Base-by-base conservation (phyloP, 768 basidiomycete species). In the Boletellus ananiceps region DNA sequence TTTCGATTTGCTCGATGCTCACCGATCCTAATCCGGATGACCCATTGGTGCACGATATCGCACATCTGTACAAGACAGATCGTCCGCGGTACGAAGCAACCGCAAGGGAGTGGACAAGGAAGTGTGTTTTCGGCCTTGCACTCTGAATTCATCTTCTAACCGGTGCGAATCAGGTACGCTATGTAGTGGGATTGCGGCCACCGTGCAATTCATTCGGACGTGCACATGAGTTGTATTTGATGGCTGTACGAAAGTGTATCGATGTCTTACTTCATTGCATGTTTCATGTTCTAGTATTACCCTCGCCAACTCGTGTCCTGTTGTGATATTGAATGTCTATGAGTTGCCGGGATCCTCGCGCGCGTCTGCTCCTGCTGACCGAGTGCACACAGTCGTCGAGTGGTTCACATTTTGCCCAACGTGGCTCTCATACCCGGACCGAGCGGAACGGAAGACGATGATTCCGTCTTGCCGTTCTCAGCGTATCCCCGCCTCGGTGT, bases 21-120 rank as follows among this genome's bases (percentile, higher is more conserved):
- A 99, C 95, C 43, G 96, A 99, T 69, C 96, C 96, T 56, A 99
- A 98, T 74, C 95, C 95, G 47, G 96, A 99, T 71, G 96, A 99
- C 66, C 96, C 96, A 3, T 77, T 98, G 70, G 95, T 98, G 42
- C 96, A 96, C 46, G 96, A 99, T 65, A 97, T 98, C 57, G 96
- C 96, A 48, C 92, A 95, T 71, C 72, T 97, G 58, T 99, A 99
- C 84, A 99, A 98, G 92, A 97, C 94, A 33, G 96, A 99, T 74
- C 84, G 95, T 60, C 74, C 89, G 56, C 84, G 94, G 62, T 99
- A 99, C 67, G 96, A 98, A 73, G 89, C 93, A 52, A 98, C 93
- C 31, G 96, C 96, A 23, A 80, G 93, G 74, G 96, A 99, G 78
- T 99, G 95, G 95, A 95, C 95, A 70, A 86, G 95, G 83, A 98